Evolutionary conservation across 805 yeast species (phyloP).

Genomic region (Wickerhamiella siamensis): DNA sequence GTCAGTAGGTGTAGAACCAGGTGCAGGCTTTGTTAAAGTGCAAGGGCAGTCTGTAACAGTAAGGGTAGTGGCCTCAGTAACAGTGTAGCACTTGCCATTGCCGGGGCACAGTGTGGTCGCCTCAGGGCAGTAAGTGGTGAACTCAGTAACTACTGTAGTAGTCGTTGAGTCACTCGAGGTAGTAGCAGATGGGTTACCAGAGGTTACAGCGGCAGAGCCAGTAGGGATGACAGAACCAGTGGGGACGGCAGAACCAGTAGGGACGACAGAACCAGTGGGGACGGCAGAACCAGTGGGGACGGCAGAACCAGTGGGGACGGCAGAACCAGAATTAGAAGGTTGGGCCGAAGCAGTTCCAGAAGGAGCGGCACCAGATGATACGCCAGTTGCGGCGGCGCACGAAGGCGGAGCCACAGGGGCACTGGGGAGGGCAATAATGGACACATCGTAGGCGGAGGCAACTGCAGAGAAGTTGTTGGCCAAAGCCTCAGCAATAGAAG

Average conservation of each 20-base stretch:
- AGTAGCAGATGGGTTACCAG: constrained; percentile 32
- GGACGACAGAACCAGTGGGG: neutral
- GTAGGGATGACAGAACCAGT: neutral
- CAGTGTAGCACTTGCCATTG: constrained; percentile 29
- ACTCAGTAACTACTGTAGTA: neutral
- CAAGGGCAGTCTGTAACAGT: constrained; percentile 48
- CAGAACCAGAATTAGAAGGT: neutral
- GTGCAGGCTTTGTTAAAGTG: no score
- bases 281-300: no score
- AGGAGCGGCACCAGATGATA: neutral
- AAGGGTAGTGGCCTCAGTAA: constrained; percentile 38
- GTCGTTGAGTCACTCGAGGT: constrained; percentile 54
- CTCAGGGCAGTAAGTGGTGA: constrained; percentile 18
- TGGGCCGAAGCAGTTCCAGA: neutral
- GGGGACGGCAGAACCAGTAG: neutral
- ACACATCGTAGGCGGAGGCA: neutral
- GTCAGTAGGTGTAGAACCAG: no score
- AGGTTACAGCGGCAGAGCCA: neutral
- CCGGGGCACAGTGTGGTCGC: constrained; percentile 18
- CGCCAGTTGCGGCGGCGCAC: neutral
- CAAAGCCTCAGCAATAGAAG: neutral
- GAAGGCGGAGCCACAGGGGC: neutral
- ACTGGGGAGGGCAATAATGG: neutral
- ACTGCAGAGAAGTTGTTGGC: neutral
- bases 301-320: neutral